These are phyloP conservation scores for Wickerhamiella kazuoi DNA, from an alignment of 805 yeast genomes.

Conservation along the genomic window DNA sequence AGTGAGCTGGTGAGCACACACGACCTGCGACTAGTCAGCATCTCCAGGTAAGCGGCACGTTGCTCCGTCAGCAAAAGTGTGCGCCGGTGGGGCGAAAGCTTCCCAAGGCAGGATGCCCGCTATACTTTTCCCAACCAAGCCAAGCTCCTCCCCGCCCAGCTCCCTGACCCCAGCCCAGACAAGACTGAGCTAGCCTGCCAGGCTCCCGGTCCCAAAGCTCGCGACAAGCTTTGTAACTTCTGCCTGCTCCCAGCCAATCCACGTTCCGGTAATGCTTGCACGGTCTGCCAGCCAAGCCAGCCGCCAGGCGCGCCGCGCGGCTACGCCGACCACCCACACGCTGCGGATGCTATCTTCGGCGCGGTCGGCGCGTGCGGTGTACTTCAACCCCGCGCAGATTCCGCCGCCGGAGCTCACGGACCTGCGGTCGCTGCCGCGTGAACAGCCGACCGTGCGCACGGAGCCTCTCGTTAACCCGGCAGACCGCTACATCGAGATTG, in stretches of 20 bases:
- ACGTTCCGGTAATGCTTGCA: neutral
- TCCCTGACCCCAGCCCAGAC: too few species aligned
- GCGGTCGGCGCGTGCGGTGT: neutral
- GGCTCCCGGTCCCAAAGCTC: too few species aligned
- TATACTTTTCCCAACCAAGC: too few species aligned
- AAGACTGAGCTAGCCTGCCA: too few species aligned
- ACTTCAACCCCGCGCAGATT: slow-evolving; percentile 7
- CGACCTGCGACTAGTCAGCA: too few species aligned
- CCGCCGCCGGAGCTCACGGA: slow-evolving; percentile 21
- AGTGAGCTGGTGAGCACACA: too few species aligned
- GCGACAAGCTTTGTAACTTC: too few species aligned
- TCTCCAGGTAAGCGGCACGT: too few species aligned
- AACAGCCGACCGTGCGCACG: slow-evolving; percentile 4
- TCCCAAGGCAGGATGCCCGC: too few species aligned
- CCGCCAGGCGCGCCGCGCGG: neutral
- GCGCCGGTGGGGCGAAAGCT: too few species aligned
- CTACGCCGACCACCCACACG: neutral
- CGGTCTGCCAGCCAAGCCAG: neutral
- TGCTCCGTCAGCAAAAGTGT: too few species aligned
- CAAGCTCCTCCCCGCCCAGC: too few species aligned
- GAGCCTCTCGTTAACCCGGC: slow-evolving; percentile 51
- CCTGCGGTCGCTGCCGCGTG: slow-evolving; percentile 18
- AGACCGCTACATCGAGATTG: slow-evolving; percentile 48
- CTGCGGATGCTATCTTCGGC: neutral
- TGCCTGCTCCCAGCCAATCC: neutral